These are phyloP conservation scores for Canariomyces notabilis DNA, from an alignment of 2,329 filamentous ascomycete genomes.

Conservation along the genomic window DNA sequence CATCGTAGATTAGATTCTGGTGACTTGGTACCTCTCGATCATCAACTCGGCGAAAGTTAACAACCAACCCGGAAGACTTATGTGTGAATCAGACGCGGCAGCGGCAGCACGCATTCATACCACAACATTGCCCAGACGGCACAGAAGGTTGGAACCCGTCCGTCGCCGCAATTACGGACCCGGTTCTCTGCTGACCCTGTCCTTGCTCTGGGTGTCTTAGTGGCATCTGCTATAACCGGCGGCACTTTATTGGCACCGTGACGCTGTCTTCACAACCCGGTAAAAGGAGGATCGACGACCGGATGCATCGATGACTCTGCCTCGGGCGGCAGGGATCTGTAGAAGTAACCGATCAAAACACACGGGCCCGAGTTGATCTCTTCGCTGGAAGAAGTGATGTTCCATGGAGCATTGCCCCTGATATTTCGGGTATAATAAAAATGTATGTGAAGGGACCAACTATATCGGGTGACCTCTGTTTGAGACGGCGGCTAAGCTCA, in stretches of 20 bases:
- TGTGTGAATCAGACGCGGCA: not conserved
- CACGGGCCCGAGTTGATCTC: too few species aligned
- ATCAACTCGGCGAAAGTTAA: not conserved
- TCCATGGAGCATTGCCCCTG: too few species aligned
- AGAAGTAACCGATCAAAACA: too few species aligned
- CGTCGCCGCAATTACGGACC: slow-evolving; percentile 4
- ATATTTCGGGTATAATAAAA: not conserved
- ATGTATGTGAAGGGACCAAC: not conserved
- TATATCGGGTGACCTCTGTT: not conserved
- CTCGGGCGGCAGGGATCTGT: not conserved
- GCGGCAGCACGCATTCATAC: not conserved
- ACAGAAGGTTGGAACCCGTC: slow-evolving; percentile 1
- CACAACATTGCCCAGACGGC: slow-evolving; percentile 4
- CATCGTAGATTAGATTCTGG: too few species aligned
- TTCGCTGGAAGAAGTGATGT: too few species aligned
- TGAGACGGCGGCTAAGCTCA: not conserved
- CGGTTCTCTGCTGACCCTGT: slow-evolving; percentile 1
- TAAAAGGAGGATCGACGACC: not conserved
- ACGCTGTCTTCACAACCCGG: not conserved
- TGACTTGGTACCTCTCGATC: not conserved
- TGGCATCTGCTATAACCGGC: not conserved
- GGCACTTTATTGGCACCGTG: not conserved
- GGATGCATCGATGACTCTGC: not conserved
- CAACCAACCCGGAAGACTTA: not conserved
- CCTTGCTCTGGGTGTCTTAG: not conserved